Evolutionary conservation across 2,329 filamentous ascomycete genomes (phyloP), one percentile per base, ranked within the genome.

Genomic region (Ceratocystis destructans): DNA sequence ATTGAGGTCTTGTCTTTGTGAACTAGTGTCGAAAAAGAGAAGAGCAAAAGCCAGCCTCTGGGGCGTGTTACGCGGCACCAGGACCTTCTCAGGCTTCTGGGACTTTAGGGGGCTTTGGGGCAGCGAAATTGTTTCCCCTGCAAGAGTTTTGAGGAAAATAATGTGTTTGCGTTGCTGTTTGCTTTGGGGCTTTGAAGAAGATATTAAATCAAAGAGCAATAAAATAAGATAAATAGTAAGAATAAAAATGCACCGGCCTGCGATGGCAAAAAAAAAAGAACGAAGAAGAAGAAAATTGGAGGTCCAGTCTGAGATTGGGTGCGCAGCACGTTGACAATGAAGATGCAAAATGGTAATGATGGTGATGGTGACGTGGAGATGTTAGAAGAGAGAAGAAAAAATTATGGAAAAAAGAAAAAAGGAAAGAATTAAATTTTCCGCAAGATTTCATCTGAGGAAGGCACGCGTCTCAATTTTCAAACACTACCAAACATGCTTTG

Each of bases 251-350:
- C 57, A 45, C 33, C 66, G 61, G 66, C 62, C 44, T 64, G 57
- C 61, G 66, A 64, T 64, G 62, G 59, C 22, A 59, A 48, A 59
- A 44, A 31, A 62, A 31, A 55, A 62, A 31, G 8, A 53, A 15
- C 33, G 4, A 33, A 63, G 22, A 15, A 66, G 37, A 62, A 46
- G 17, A 65, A 41, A 41, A 62, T 37, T 46, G n/a, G 22, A 55
- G 53, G 22, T 17, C 37, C 12, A 48, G 44, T 45, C 12, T 25
- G 31, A 61, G n/a, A 33, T 12, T 20, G 31, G 41, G 31, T 28
- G 53, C 20, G n/a, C 37, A 25, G 53, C n/a, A 61, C 44, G 44
- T 45, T 22, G 41, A 20, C 37, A 8, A 61, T n/a, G 37, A 61
- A 37, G 33, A 55, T 25, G 50, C 48, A 53, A 53, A 22, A 55